These are phyloP conservation scores for Zelonia costaricensis DNA, from an alignment of 208 protist genomes.

Conservation along the genomic window DNA sequence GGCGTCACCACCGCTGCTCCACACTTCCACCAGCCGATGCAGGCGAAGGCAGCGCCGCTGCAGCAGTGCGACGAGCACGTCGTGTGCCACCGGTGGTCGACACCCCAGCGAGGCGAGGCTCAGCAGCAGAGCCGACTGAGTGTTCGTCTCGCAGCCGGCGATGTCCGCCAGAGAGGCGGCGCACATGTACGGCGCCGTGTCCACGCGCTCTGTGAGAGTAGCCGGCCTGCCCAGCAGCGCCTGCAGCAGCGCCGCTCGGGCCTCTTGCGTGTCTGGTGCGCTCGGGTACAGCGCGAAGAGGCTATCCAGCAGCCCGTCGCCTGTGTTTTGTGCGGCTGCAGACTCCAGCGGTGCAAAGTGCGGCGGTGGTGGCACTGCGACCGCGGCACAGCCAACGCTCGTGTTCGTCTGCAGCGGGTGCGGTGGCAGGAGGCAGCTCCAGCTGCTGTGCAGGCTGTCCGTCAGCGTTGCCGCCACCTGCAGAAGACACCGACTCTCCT, in stretches of 20 bases:
- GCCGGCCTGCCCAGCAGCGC: no score
- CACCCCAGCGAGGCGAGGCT: conserved; percentile 6
- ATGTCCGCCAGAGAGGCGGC: conserved; percentile 11
- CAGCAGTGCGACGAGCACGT: not conserved
- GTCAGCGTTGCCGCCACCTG: conserved; percentile 8
- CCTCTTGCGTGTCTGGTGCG: conserved; percentile 5
- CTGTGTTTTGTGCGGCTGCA: no score
- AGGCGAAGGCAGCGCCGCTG: not conserved
- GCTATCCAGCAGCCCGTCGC: conserved; percentile 12
- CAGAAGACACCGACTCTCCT: conserved; percentile 20
- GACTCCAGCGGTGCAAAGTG: no score
- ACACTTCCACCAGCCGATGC: not conserved
- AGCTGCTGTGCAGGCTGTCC: not conserved
- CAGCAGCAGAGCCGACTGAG: conserved; percentile 3
- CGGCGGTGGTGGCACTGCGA: no score
- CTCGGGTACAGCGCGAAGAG: conserved; percentile 11
- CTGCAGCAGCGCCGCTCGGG: conserved; percentile 3
- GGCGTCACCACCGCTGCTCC: no score
- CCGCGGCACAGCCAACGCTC: no score
- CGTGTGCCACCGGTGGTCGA: not conserved
- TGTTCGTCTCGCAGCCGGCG: not conserved
- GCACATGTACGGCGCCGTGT: not conserved
- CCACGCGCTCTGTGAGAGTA: no score
- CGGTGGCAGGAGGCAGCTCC: not conserved
- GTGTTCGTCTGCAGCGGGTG: no score